Evolutionary conservation across 2,329 filamentous ascomycete genomes (phyloP), one percentile per base, ranked within the genome.

Genomic region (Neofusicoccum laricinum): DNA sequence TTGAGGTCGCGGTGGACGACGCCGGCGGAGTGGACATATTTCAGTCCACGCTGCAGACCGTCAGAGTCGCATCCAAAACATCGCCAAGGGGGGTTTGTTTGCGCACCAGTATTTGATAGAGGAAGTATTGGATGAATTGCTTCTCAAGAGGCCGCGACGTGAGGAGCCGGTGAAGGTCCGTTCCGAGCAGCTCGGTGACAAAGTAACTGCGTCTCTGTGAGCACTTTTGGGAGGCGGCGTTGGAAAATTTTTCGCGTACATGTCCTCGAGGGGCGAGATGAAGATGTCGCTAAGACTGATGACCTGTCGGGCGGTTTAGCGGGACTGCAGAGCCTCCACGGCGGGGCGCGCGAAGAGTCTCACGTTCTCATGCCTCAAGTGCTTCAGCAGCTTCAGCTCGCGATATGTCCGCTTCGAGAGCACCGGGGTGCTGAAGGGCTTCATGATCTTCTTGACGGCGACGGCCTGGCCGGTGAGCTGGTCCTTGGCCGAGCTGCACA

Each of bases 371-470:
- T 99, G 95, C 76, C 89, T 89, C 67, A 99, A 84, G 76, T 99
- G 95, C 84, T 98, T 99, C 74, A 99, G 84, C 68, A 99, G 86
- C 84, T 98, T 99, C 76, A 99, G 83, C 80, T 99, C 95, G 75
- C 95, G 89, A 79, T 99, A 99, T 70, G 95, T 99, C 76, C 95
- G 88, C 84, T 99, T 99, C 65, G 95, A 95, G 53, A 99, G 85
- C 65, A 99, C 95, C 1, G 95, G 93, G n/a, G 95, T 99, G 85
- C 93, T 97, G 81, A 99, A 99, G 10, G 95, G 95, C 84, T 98
- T 99, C 94, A 99, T 98, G 76, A 99, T 99, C 87, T 99, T 99
- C 87, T 99, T 99, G 77, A 99, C 93, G 66, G 95, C 95, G 67
- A 99, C 95, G 80, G 93, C 93, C 79, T 97, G 93, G 77, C 87